Evolutionary conservation across 352 stramenopile species (phyloP).

Genomic region (Thalassiosira pacifica): DNA sequence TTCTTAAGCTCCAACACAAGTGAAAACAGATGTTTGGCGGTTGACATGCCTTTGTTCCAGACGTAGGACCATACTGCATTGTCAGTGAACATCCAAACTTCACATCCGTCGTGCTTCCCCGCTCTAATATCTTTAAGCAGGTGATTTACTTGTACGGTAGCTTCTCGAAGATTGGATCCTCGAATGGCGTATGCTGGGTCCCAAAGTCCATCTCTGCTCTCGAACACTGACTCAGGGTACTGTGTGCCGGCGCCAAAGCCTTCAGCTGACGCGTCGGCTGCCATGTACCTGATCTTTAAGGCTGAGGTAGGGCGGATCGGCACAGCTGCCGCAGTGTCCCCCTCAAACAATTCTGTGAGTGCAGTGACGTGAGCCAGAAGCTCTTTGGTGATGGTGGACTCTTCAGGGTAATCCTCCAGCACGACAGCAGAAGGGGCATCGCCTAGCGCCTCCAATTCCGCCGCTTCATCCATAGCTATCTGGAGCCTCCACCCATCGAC

Average conservation of each 20-base stretch:
- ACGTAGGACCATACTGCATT: too few species aligned
- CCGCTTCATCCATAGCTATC: neutral
- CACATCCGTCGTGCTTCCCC: slow-evolving; percentile 3
- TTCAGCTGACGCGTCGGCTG: too few species aligned
- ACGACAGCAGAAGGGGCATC: neutral
- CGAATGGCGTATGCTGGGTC: neutral
- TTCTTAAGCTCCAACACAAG: neutral
- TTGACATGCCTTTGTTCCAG: too few species aligned
- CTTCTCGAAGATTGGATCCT: slow-evolving; percentile 22
- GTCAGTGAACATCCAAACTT: neutral
- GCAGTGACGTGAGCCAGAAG: slow-evolving; percentile 3
- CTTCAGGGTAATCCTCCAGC: neutral
- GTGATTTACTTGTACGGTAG: too few species aligned
- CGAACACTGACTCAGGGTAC: slow-evolving; percentile 15
- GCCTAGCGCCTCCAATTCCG: neutral
- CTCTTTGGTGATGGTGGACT: neutral
- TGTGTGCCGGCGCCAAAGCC: slow-evolving; percentile 6
- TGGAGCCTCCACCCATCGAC: neutral
- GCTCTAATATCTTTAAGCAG: too few species aligned
- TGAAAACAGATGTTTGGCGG: neutral
- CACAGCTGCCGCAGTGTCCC: neutral
- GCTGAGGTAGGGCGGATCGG: neutral
- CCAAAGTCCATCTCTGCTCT: slow-evolving; percentile 16
- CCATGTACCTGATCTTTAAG: slow-evolving; percentile 8
- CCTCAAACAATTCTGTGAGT: neutral